Percentiles rank a stretch among this genome's conserved stretches.
Evolutionary conservation across 176 grass and related monocot genomes (phyloP).

Genomic region (Miscanthus lutarioriparius): DNA sequence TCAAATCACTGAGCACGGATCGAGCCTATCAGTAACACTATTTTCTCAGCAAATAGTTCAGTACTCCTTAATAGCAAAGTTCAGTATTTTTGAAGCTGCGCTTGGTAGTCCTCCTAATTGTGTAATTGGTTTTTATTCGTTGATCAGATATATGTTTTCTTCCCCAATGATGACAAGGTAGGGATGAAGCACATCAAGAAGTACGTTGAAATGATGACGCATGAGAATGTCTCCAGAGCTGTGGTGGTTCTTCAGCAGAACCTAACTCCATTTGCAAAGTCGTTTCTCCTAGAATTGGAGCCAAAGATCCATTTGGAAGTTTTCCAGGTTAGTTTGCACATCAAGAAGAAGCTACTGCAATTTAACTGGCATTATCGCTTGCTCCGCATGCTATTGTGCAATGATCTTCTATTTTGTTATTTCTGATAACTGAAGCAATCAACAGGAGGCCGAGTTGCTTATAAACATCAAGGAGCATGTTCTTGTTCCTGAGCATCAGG

Average conservation of each 20-base stretch:
- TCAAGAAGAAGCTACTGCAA: not conserved
- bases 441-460: constrained; percentile 81
- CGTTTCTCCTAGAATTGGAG: constrained; percentile 66
- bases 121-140: not conserved
- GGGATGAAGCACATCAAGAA: constrained; percentile 99
- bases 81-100: not conserved
- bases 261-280: constrained; percentile 89
- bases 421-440: constrained; percentile 36
- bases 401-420: not conserved
- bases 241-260: constrained; percentile 80
- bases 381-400: not conserved
- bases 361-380: not conserved
- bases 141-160: constrained; percentile 93
- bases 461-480: constrained; percentile 94
- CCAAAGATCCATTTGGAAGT: constrained; percentile 79
- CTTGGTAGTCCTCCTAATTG: not conserved
- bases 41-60: not conserved
- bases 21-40: not conserved
- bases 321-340: constrained; percentile 64
- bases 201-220: constrained; percentile 85
- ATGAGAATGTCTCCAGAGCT: constrained; percentile 74
- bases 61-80: not conserved
- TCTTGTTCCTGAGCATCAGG: constrained; percentile 82
- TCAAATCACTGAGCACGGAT: not conserved
- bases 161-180: constrained; percentile 95